These are phyloP conservation scores for Chrysanthemum seticuspe DNA, from an alignment of 129 eudicot species.

Conservation along the genomic window DNA sequence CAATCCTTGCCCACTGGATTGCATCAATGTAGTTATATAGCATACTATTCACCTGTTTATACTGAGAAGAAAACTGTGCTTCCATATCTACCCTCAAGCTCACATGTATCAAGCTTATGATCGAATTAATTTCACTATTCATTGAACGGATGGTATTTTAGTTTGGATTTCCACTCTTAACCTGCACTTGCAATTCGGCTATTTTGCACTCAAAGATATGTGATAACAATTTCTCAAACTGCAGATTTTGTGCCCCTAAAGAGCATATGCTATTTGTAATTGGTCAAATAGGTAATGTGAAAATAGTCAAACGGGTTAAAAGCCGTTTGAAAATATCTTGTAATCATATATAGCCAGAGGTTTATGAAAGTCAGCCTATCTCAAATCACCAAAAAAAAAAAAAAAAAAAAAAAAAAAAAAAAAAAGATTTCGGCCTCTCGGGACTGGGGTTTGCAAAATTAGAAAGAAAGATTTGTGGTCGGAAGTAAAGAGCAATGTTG, in stretches of 20 bases:
- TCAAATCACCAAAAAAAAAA: too few relatives aligned
- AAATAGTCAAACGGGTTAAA: too few relatives aligned
- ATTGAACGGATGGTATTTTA: background rate
- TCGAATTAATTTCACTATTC: background rate
- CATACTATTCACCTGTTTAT: background rate
- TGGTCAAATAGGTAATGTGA: too few relatives aligned
- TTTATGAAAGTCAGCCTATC: too few relatives aligned
- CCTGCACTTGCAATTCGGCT: slow-evolving; percentile 6
- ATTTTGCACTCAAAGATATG: slow-evolving; percentile 6
- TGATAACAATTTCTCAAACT: slow-evolving; percentile 10
- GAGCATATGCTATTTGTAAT: too few relatives aligned
- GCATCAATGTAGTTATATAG: background rate
- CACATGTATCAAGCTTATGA: background rate
- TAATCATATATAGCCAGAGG: too few relatives aligned
- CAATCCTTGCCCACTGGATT: background rate
- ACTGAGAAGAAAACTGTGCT: background rate
- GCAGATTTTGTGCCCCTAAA: background rate
- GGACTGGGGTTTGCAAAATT: too few relatives aligned
- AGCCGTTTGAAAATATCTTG: too few relatives aligned
- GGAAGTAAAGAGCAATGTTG: too few relatives aligned
- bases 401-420: too few relatives aligned
- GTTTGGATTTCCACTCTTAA: slow-evolving; percentile 9
- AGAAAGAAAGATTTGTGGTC: too few relatives aligned
- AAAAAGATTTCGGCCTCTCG: too few relatives aligned
- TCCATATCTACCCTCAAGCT: background rate